phyloP scores from a whole-genome alignment of 2,329 filamentous ascomycete species.

The Diaporthe helianthi region DNA sequence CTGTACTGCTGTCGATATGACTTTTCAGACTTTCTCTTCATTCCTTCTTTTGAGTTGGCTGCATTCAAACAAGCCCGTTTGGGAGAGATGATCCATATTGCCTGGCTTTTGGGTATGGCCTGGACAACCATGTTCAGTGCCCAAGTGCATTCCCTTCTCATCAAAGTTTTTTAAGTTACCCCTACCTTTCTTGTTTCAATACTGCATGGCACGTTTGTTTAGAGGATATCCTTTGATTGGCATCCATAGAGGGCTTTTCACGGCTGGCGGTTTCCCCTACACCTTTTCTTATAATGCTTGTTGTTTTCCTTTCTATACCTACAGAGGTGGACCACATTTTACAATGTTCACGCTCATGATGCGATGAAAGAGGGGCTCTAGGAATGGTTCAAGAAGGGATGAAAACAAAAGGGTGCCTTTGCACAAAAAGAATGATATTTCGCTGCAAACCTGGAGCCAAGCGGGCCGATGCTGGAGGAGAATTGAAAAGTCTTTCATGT shows the following conservation, averaged over 20 bases:
- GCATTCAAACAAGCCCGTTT: not conserved
- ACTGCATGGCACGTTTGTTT: constrained; percentile 34
- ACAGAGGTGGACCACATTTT: constrained; percentile 31
- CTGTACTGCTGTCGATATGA: constrained; percentile 33
- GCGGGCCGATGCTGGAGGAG: constrained; percentile 27
- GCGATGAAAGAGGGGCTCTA: constrained; percentile 32
- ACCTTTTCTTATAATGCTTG: constrained; percentile 27
- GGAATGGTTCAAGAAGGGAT: constrained; percentile 30
- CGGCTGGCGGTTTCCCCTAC: constrained; percentile 26
- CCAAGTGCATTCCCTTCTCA: constrained; percentile 6
- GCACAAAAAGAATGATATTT: constrained; percentile 31
- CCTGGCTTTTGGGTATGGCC: not conserved
- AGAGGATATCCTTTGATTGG: constrained; percentile 35
- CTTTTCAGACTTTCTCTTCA: constrained; percentile 34
- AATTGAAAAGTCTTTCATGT: constrained; percentile 26
- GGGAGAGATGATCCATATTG: not conserved
- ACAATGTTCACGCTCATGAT: constrained; percentile 30
- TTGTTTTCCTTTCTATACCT: constrained; percentile 26
- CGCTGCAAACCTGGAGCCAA: constrained; percentile 14
- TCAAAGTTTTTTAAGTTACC: not conserved
- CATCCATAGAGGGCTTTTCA: constrained; percentile 34
- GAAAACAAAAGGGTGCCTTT: constrained; percentile 27
- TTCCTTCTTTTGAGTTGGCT: constrained; percentile 25
- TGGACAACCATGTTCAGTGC: not conserved
- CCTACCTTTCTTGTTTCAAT: constrained; percentile 24